Base-by-base conservation (phyloP, 2,329 filamentous ascomycete species). In the Cladophialophora immunda region DNA sequence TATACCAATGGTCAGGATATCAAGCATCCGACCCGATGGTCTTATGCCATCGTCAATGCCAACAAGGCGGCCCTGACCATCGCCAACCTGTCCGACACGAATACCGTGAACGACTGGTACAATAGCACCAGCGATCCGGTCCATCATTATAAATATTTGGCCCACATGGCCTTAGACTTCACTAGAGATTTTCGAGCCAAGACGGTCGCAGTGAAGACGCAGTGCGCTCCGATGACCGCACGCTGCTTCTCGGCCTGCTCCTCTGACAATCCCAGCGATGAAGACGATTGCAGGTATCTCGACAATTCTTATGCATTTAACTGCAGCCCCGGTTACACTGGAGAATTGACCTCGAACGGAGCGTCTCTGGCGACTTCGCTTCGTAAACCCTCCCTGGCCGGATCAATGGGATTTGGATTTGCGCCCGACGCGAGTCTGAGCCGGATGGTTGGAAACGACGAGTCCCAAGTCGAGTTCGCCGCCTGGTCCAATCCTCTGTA, bases 231-330 rank as follows among this genome's bases (percentile, higher is more conserved):
- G 19, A 45, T 58, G 56, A 58, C 56, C 7, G 30, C n/a, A 17
- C 34, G 17, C 9, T 58, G 56, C 56, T 41, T 60, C n/a, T 29
- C 65, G 19, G 64, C 68, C 55, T 56, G 57, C 62, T n/a, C 6
- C 25, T n/a, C 50, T 19, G 50, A n/a, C 25, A 19, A 53, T 4
- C 50, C n/a, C 4, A n/a, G n/a, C 4, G n/a, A 53, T 3, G 29
- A 30, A 30, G 29, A 30, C 29, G 8, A 30, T 30, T 30, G 29
- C 29, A 30, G 29, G 29, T 30, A 30, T 30, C 29, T 30, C 8
- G 8, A 30, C 8, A 30, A 30, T 8, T 30, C 29, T 8, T 30
- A 30, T 30, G 17, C 25, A 13, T 53, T 53, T 25, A 7, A 53
- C 4, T 53, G 50, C 25, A 53, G 17, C 13, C 50, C 11, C 4